Conservation (phyloP, 1,284 basidiomycete genomes). For the Malassezia arunalokei region DNA sequence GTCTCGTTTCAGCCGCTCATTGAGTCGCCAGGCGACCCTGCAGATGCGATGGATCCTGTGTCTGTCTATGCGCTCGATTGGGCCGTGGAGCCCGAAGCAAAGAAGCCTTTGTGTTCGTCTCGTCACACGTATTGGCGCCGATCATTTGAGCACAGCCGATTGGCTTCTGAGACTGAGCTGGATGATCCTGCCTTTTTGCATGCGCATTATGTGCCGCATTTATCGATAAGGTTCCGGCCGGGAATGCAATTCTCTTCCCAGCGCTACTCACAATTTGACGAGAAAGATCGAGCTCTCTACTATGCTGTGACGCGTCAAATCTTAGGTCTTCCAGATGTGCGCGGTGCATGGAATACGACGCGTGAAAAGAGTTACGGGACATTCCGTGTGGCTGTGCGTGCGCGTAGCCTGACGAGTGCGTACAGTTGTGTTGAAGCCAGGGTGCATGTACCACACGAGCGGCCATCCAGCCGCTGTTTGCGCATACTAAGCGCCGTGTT, state of each 20-base stretch:
- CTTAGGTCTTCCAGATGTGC: conserved; percentile 22
- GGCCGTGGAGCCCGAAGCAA: conserved; percentile 1
- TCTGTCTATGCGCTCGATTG: conserved; percentile 28
- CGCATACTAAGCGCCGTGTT: too few species aligned
- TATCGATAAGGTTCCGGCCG: conserved; percentile 9
- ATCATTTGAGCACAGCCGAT: conserved; percentile 30
- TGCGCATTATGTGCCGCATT: conserved; percentile 24
- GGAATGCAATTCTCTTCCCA: conserved; percentile 12
- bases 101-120: neutral
- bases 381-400: conserved; percentile 29
- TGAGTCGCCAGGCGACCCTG: conserved; percentile 26
- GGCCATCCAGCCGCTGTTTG: neutral
- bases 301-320: conserved; percentile 22
- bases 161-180: conserved; percentile 3
- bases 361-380: conserved; percentile 17
- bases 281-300: conserved; percentile 24
- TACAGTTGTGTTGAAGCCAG: conserved; percentile 20
- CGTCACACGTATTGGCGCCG: conserved; percentile 11
- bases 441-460: neutral
- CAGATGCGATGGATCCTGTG: conserved; percentile 31
- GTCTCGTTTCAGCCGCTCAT: conserved; percentile 28
- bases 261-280: conserved; percentile 30
- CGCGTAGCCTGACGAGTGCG: conserved; percentile 29
- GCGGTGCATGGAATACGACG: conserved; percentile 19
- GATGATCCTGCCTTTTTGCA: conserved; percentile 14